Conservation (phyloP, 352 stramenopile genomes). For the Globisporangium okanoganense region DNA sequence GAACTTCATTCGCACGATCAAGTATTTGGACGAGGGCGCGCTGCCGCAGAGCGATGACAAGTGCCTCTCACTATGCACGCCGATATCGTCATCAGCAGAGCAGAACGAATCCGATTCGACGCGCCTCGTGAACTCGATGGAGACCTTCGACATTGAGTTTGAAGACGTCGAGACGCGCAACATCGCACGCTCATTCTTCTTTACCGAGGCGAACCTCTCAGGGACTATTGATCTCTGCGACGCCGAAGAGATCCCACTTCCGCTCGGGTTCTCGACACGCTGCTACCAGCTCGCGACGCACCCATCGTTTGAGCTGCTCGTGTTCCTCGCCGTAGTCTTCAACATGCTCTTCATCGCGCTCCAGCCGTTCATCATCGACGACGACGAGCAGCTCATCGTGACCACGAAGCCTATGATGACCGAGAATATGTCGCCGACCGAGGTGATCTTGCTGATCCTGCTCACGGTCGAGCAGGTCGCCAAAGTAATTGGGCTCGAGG, state of each 20-base stretch:
- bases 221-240: slow-evolving; percentile 43
- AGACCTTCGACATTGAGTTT: slow-evolving; percentile 78
- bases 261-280: slow-evolving; percentile 35
- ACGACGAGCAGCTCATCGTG: slow-evolving; percentile 29
- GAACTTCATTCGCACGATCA: slow-evolving; percentile 81
- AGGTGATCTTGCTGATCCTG: slow-evolving; percentile 58
- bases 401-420: slow-evolving; percentile 35
- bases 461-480: slow-evolving; percentile 64
- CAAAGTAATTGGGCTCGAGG: slow-evolving; percentile 66
- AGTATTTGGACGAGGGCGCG: slow-evolving; percentile 50
- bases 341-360: slow-evolving; percentile 75
- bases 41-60: slow-evolving; percentile 24
- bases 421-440: slow-evolving; percentile 48
- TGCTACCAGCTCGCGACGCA: slow-evolving; percentile 72
- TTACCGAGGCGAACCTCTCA: slow-evolving; percentile 36
- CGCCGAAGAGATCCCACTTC: slow-evolving; percentile 46
- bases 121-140: slow-evolving; percentile 18
- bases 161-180: slow-evolving; percentile 42
- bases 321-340: slow-evolving; percentile 51
- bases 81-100: not conserved
- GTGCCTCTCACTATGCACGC: slow-evolving; percentile 15
- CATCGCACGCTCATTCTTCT: slow-evolving; percentile 58
- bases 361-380: slow-evolving; percentile 49
- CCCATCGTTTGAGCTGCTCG: slow-evolving; percentile 69
- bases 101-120: slow-evolving; percentile 9